These are phyloP conservation scores for Vitis hybrid DNA, from an alignment of 177 flowering plant species.

Conservation along the genomic window DNA sequence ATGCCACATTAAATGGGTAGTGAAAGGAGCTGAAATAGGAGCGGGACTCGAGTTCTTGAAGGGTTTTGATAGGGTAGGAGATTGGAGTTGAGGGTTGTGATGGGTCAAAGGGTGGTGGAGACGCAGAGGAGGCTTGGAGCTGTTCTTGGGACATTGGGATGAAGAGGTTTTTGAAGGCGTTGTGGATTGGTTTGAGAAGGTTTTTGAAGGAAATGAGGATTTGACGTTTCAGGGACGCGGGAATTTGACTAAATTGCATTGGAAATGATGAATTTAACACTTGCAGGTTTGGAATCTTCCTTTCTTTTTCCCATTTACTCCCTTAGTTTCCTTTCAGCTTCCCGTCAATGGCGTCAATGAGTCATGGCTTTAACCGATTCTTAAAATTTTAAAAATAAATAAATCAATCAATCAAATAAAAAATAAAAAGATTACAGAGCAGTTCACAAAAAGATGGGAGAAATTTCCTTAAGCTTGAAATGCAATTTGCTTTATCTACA, in stretches of 20 bases:
- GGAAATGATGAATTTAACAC: not conserved
- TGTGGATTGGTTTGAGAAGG: constrained; percentile 18
- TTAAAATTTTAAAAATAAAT: too few species aligned
- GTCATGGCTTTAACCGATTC: too few species aligned
- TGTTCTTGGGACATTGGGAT: constrained; percentile 13
- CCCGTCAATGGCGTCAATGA: too few species aligned
- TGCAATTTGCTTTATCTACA: too few species aligned
- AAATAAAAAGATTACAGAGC: too few species aligned
- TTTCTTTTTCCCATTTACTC: too few species aligned
- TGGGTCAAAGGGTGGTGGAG: constrained; percentile 54
- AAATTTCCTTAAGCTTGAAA: too few species aligned
- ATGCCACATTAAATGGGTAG: constrained; percentile 66
- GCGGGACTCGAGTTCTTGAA: constrained; percentile 63
- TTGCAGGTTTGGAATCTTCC: too few species aligned
- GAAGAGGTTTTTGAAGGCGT: not conserved
- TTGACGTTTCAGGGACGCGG: constrained; percentile 17
- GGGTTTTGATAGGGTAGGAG: constrained; percentile 72
- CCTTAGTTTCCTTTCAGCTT: too few species aligned
- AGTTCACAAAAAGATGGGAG: too few species aligned
- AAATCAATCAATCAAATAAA: too few species aligned
- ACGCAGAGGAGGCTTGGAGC: not conserved
- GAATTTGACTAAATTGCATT: constrained; percentile 8
- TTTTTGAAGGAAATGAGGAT: constrained; percentile 23
- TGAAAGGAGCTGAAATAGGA: constrained; percentile 84
- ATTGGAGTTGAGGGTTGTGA: constrained; percentile 58